phyloP scores from a whole-genome alignment of 2,329 filamentous ascomycete genomes.

The Emericellopsis cladophorae region DNA sequence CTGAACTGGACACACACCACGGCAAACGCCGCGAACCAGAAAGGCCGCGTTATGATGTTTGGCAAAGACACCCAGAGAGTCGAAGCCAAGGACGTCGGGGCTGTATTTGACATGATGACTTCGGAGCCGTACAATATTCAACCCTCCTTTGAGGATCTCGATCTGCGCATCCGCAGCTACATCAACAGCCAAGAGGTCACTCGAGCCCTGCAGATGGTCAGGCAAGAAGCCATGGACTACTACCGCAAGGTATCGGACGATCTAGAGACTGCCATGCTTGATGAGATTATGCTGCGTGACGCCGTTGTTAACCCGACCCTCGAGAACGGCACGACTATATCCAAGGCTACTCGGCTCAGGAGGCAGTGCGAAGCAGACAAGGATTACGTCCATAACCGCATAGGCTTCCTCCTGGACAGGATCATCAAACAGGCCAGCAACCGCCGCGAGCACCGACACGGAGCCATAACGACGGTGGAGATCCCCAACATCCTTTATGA shows the following conservation, averaged over 20 bases:
- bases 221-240: slow-evolving; percentile 26
- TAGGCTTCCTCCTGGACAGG: slow-evolving; percentile 12
- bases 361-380: slow-evolving; percentile 14
- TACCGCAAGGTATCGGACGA: slow-evolving; percentile 12
- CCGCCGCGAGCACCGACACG: slow-evolving; percentile 9
- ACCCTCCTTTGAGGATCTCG: slow-evolving; percentile 45
- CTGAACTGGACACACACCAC: slow-evolving; percentile 55
- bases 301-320: not conserved
- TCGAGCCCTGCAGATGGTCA: slow-evolving; percentile 22
- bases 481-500: slow-evolving; percentile 19
- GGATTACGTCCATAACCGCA: slow-evolving; percentile 18
- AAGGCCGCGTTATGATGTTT: slow-evolving; percentile 1
- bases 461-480: slow-evolving; percentile 3
- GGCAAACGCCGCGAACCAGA: slow-evolving; percentile 15
- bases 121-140: slow-evolving; percentile 40
- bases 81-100: not conserved
- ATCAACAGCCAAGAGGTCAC: slow-evolving; percentile 14
- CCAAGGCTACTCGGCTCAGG: slow-evolving; percentile 11
- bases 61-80: not conserved
- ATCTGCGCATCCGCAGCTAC: slow-evolving; percentile 26
- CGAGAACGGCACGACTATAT: slow-evolving; percentile 1
- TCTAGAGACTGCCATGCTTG: slow-evolving; percentile 13
- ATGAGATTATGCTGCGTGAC: slow-evolving; percentile 19
- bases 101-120: slow-evolving; percentile 36
- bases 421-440: slow-evolving; percentile 13